Percentiles rank a stretch among this genome's conserved stretches.
Conservation (phyloP, 306 rosid genomes). For the Luffa acutangula region DNA sequence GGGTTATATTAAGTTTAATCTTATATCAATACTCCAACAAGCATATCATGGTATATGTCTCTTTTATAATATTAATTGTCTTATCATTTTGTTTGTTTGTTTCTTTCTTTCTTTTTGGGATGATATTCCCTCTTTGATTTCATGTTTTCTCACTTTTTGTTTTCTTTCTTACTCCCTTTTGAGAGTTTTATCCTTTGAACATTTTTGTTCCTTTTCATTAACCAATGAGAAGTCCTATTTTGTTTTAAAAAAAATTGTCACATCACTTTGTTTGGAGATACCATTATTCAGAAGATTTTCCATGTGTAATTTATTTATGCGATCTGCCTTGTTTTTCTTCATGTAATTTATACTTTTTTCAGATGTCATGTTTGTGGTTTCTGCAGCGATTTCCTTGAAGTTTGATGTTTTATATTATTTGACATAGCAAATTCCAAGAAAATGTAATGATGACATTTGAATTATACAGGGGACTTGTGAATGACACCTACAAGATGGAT, state of each 20-base stretch:
- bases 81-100: too few relatives aligned
- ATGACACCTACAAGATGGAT: slow-evolving; percentile 96
- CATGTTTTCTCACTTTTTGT: background rate
- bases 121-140: background rate
- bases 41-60: background rate
- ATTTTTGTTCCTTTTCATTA: too few relatives aligned
- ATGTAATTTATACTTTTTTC: background rate
- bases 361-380: background rate
- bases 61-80: background rate
- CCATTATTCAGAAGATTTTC: background rate
- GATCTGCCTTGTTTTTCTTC: background rate
- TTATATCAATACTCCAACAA: too few relatives aligned
- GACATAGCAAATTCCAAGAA: background rate
- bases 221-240: too few relatives aligned
- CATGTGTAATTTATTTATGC: background rate
- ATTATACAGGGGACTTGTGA: slow-evolving; percentile 66
- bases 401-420: background rate
- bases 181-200: background rate
- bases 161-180: background rate
- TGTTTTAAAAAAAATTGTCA: background rate
- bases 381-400: background rate
- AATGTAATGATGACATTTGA: slow-evolving; percentile 7
- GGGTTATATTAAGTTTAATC: too few relatives aligned
- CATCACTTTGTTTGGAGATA: background rate
- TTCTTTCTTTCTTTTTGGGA: too few relatives aligned